Conservation (phyloP, 768 basidiomycete genomes). For the Kwoniella mangroviensis region DNA sequence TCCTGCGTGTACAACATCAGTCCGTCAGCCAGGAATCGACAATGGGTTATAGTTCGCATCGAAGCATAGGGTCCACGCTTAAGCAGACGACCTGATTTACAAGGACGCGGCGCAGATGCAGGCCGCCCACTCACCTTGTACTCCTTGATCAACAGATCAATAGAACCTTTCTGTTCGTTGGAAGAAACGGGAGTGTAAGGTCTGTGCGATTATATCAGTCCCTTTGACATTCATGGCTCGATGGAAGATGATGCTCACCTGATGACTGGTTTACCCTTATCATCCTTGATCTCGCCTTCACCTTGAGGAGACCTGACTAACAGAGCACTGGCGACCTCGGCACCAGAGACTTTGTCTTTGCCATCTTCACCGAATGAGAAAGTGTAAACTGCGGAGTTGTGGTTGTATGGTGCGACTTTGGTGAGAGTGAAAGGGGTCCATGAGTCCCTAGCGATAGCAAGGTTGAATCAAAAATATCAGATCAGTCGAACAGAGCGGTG, state of each 20-base stretch:
- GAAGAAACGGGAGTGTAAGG: constrained; percentile 93
- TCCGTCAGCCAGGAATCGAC: too few relatives aligned
- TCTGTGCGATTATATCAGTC: constrained; percentile 21
- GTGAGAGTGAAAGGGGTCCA: constrained; percentile 75
- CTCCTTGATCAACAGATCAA: constrained; percentile 82
- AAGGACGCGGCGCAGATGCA: not conserved
- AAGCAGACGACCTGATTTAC: not conserved
- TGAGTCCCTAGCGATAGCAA: constrained; percentile 37
- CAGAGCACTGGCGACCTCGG: constrained; percentile 59
- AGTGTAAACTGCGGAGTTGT: constrained; percentile 83
- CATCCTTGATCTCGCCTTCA: constrained; percentile 43
- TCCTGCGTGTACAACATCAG: constrained; percentile 63
- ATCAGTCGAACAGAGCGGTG: not conserved
- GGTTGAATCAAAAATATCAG: not conserved
- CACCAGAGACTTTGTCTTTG: constrained; percentile 44
- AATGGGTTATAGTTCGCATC: too few relatives aligned
- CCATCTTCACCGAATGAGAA: constrained; percentile 70
- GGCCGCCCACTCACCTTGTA: constrained; percentile 57
- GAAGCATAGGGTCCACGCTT: too few relatives aligned
- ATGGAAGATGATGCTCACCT: constrained; percentile 56
- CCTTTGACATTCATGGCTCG: too few relatives aligned
- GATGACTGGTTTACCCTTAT: constrained; percentile 82
- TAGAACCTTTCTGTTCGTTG: constrained; percentile 73
- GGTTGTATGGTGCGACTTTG: constrained; percentile 79
- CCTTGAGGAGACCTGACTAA: constrained; percentile 68